Conservation (phyloP, 2,329 filamentous ascomycete genomes). For the Aspergillus udagawae region DNA sequence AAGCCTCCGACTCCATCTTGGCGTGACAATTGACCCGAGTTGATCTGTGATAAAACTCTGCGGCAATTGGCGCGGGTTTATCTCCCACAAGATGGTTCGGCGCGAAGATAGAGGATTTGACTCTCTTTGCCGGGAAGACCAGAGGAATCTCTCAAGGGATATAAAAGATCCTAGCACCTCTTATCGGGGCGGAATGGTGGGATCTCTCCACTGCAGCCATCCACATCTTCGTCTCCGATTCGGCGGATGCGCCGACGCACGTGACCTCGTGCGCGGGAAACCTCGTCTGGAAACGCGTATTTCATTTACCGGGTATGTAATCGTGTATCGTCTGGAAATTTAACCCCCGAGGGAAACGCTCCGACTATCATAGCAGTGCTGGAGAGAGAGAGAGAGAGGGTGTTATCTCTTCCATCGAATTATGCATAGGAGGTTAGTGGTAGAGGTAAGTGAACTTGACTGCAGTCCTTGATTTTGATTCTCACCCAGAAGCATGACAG, state of each 20-base stretch:
- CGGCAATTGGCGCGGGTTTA: slow-evolving; percentile 1
- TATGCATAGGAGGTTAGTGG: slow-evolving; percentile 34
- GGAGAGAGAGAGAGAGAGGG: slow-evolving; percentile 1
- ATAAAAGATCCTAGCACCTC: slow-evolving; percentile 5
- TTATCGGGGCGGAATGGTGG: slow-evolving; percentile 9
- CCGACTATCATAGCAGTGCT: slow-evolving; percentile 12
- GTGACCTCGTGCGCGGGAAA: slow-evolving; percentile 21
- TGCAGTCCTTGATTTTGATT: not conserved
- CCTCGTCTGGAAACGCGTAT: slow-evolving; percentile 4
- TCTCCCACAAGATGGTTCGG: not conserved
- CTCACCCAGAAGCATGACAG: slow-evolving; percentile 15
- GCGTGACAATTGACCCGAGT: not conserved
- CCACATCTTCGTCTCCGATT: slow-evolving; percentile 23
- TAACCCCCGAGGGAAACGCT: slow-evolving; percentile 14
- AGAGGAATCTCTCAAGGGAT: not conserved
- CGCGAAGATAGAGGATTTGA: not conserved
- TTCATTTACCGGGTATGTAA: slow-evolving; percentile 1
- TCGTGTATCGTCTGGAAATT: slow-evolving; percentile 5
- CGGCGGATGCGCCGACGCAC: slow-evolving; percentile 28
- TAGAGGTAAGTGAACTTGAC: slow-evolving; percentile 22
- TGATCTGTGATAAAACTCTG: not conserved
- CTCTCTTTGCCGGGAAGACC: not conserved
- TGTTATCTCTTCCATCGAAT: slow-evolving; percentile 5
- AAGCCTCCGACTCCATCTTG: slow-evolving; percentile 32
- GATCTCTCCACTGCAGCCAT: not conserved